phyloP scores from a whole-genome alignment of 352 stramenopile species.

The Phytophthora brassicae region DNA sequence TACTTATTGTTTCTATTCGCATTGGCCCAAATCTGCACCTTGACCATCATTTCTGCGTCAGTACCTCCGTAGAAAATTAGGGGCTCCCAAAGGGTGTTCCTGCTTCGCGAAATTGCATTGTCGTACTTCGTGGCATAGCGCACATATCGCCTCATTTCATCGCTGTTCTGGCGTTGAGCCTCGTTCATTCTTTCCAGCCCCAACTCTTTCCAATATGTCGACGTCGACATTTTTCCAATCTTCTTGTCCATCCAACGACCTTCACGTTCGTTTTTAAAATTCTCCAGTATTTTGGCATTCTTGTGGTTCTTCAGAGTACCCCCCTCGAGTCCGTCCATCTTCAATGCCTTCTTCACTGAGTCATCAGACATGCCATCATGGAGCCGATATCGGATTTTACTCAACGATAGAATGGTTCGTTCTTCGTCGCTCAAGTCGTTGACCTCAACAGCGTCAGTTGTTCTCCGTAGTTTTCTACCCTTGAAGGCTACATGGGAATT shows the following conservation, averaged over 20 bases:
- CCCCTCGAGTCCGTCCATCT: not conserved
- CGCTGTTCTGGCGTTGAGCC: not conserved
- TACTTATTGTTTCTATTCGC: not conserved
- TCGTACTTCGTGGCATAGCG: slow-evolving; percentile 18
- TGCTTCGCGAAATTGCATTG: not conserved
- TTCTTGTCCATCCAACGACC: not conserved
- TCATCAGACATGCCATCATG: not conserved
- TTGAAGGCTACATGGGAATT: no score
- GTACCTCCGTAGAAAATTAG: not conserved
- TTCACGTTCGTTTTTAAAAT: not conserved
- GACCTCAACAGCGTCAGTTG: not conserved
- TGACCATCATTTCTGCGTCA: slow-evolving; percentile 2
- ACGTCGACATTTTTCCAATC: not conserved
- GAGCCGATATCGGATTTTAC: not conserved
- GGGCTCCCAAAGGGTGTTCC: not conserved
- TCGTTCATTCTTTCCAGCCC: not conserved
- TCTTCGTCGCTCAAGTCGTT: not conserved
- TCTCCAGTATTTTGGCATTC: slow-evolving; percentile 1
- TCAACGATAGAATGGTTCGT: not conserved
- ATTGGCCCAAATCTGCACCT: slow-evolving; percentile 10
- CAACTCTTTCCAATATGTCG: not conserved
- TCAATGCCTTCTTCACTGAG: not conserved
- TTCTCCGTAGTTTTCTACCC: no score
- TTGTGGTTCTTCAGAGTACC: not conserved
- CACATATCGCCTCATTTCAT: not conserved